These are phyloP conservation scores for Malassezia psittaci DNA, from an alignment of 1,284 basidiomycete species.

Conservation along the genomic window DNA sequence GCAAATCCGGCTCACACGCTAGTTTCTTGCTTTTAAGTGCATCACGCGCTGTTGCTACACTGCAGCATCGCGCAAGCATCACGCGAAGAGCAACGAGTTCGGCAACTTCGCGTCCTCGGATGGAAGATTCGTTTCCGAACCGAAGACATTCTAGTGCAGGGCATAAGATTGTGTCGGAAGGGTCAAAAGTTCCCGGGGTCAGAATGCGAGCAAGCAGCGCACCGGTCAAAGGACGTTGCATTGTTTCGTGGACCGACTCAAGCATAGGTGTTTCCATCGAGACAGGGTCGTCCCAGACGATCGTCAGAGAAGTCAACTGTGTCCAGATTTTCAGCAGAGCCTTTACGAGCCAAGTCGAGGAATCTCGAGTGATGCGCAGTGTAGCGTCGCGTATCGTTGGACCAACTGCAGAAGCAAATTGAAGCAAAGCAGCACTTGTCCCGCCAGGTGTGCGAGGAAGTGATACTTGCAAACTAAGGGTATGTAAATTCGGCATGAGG, in stretches of 20 bases:
- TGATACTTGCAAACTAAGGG: background rate
- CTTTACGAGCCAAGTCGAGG: constrained; percentile 1
- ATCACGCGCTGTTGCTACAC: background rate
- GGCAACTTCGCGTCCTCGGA: constrained; percentile 13
- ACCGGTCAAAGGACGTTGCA: constrained; percentile 1
- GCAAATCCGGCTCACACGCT: background rate
- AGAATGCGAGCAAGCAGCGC: constrained; percentile 7
- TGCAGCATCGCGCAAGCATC: background rate
- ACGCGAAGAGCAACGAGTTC: constrained; percentile 10
- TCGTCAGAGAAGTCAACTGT: background rate
- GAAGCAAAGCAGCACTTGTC: constrained; percentile 2
- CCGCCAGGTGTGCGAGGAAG: constrained; percentile 1
- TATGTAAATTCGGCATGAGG: background rate
- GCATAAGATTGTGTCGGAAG: background rate
- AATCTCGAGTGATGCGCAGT: constrained; percentile 1
- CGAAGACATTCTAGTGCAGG: constrained; percentile 2
- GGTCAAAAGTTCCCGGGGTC: background rate
- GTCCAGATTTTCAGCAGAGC: background rate
- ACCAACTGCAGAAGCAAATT: background rate
- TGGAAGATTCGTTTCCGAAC: background rate
- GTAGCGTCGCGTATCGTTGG: background rate
- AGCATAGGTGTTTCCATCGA: background rate
- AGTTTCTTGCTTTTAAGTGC: background rate
- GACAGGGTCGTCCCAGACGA: constrained; percentile 9
- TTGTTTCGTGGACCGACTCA: background rate